These are phyloP conservation scores for Maudiozyma pseudohumilis DNA, from an alignment of 805 yeast genomes.

Conservation along the genomic window DNA sequence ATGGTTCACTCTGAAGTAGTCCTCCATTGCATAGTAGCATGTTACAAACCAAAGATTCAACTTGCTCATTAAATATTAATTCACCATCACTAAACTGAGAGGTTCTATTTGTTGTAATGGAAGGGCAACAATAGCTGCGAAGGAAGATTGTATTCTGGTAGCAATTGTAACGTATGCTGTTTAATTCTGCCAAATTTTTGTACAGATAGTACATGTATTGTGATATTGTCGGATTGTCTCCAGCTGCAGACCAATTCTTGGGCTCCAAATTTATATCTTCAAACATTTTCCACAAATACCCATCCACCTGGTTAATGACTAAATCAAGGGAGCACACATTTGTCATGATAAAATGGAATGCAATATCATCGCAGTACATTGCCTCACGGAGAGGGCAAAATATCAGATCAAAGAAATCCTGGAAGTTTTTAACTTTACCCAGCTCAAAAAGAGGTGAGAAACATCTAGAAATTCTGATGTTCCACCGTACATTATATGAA, in stretches of 20 bases:
- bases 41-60: conserved; percentile 24
- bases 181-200: conserved; percentile 12
- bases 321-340: conserved; percentile 29
- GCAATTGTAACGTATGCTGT: conserved; percentile 11
- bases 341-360: conserved; percentile 22
- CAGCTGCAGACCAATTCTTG: conserved; percentile 23
- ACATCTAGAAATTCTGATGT: conserved; percentile 28
- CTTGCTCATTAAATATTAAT: conserved; percentile 18
- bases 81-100: conserved; percentile 20
- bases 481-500: conserved; percentile 34
- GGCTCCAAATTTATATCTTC: conserved; percentile 14
- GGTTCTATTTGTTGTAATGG: conserved; percentile 14
- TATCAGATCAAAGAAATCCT: conserved; percentile 26
- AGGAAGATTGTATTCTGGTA: conserved; percentile 16
- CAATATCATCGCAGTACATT: conserved; percentile 17
- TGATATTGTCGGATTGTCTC: conserved; percentile 33
- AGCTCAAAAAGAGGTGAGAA: conserved; percentile 19
- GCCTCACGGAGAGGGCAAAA: conserved; percentile 28
- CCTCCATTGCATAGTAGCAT: conserved; percentile 25
- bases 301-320: conserved; percentile 17
- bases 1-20: conserved; percentile 21
- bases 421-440: conserved; percentile 22
- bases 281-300: conserved; percentile 22
- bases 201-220: conserved; percentile 32
- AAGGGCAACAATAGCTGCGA: conserved; percentile 19